These are phyloP conservation scores for Cerioporus squamosus DNA, from an alignment of 1,284 basidiomycete species.

Conservation along the genomic window DNA sequence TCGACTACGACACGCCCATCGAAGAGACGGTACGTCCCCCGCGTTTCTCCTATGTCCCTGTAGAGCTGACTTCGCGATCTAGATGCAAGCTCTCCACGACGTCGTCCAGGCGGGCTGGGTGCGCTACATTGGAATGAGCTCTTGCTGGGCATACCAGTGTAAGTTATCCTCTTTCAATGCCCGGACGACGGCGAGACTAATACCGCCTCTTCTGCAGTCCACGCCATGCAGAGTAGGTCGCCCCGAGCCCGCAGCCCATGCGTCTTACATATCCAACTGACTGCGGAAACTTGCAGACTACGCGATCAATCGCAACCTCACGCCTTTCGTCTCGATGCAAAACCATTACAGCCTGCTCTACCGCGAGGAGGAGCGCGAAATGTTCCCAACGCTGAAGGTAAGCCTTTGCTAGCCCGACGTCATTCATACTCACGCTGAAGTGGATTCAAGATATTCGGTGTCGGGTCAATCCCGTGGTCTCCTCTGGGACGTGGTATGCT, in stretches of 20 bases:
- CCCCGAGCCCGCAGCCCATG: neutral
- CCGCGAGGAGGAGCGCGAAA: conserved; percentile 54
- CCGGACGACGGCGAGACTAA: neutral
- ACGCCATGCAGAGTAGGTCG: conserved; percentile 31
- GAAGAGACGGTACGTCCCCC: conserved; percentile 31
- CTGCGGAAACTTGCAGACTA: conserved; percentile 24
- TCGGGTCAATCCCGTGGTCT: conserved; percentile 40
- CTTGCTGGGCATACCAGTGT: conserved; percentile 36
- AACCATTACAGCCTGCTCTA: conserved; percentile 47
- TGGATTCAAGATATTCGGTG: too few species aligned
- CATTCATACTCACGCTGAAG: too few species aligned
- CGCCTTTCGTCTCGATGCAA: conserved; percentile 59
- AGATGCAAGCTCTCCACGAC: conserved; percentile 41
- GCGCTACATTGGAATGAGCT: conserved; percentile 45
- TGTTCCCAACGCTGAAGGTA: conserved; percentile 40
- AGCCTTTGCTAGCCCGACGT: too few species aligned
- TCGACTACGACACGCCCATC: conserved; percentile 41
- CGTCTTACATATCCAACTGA: neutral
- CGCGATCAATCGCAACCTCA: conserved; percentile 42
- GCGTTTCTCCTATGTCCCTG: neutral
- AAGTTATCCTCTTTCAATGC: neutral
- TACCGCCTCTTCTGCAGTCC: conserved; percentile 17
- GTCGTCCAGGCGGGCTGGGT: conserved; percentile 40
- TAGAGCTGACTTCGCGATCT: neutral
- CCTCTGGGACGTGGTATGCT: conserved; percentile 44